Evolutionary conservation across 371 early-diverging fungal species (phyloP).

Genomic region (Rhizopus sp.): DNA sequence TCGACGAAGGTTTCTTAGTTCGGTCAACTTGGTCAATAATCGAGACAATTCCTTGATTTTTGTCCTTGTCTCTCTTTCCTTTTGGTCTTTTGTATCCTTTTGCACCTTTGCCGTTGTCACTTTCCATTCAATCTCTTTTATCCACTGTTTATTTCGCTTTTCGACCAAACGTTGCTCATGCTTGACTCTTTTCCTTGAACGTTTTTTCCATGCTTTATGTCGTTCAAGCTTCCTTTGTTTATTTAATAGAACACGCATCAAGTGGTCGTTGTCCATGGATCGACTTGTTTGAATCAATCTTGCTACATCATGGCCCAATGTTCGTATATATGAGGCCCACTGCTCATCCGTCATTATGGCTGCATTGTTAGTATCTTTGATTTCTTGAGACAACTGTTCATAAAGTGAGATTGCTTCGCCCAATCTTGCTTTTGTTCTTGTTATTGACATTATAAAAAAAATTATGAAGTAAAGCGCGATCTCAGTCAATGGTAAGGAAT

Average conservation of each 20-base stretch:
- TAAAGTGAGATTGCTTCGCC: slow-evolving; percentile 16
- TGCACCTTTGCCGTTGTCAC: slow-evolving; percentile 7
- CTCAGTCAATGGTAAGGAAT: too few species aligned
- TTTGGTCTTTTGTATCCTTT: not conserved
- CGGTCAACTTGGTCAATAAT: slow-evolving; percentile 11
- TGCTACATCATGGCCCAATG: slow-evolving; percentile 19
- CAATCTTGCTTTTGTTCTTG: slow-evolving; percentile 16
- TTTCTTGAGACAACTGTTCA: slow-evolving; percentile 13
- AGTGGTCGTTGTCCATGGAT: not conserved
- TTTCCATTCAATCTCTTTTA: slow-evolving; percentile 19
- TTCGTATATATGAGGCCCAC: slow-evolving; percentile 15
- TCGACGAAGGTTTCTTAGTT: slow-evolving; percentile 14
- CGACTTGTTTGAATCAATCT: slow-evolving; percentile 19
- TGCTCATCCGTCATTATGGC: slow-evolving; percentile 14
- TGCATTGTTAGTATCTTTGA: slow-evolving; percentile 1
- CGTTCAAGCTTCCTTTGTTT: slow-evolving; percentile 20
- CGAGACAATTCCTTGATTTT: slow-evolving; percentile 19
- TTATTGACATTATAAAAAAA: slow-evolving; percentile 21
- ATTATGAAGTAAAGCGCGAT: too few species aligned
- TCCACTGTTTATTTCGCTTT: slow-evolving; percentile 13
- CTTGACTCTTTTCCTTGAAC: slow-evolving; percentile 8
- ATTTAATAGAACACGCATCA: slow-evolving; percentile 2
- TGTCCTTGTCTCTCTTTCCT: slow-evolving; percentile 3
- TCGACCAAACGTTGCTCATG: not conserved
- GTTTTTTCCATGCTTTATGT: slow-evolving; percentile 23